A percentile compares a stretch with the other conserved stretches of the same genome.
These are phyloP conservation scores for Aspergillus nomiae DNA, from an alignment of 2,329 filamentous ascomycete species.

Conservation along the genomic window DNA sequence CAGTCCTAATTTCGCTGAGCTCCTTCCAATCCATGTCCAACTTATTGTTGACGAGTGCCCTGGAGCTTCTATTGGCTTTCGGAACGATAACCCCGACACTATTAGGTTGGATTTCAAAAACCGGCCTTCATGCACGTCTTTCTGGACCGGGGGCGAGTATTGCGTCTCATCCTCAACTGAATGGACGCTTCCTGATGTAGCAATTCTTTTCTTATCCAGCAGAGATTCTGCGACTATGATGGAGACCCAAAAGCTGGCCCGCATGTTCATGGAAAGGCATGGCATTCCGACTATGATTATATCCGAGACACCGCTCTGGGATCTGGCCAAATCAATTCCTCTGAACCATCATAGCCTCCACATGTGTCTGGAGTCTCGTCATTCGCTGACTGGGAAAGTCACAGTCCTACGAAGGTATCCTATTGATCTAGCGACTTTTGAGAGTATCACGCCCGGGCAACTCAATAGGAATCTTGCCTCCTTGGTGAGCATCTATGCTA, in stretches of 20 bases:
- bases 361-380: conserved; percentile 45
- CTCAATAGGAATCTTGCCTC: conserved; percentile 51
- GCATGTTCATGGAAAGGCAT: conserved; percentile 46
- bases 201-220: conserved; percentile 47
- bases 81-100: conserved; percentile 29
- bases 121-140: conserved; percentile 39
- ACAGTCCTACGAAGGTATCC: conserved; percentile 42
- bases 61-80: conserved; percentile 31
- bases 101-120: conserved; percentile 44
- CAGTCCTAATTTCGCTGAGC: conserved; percentile 50
- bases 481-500: conserved; percentile 36
- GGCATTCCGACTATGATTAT: conserved; percentile 48
- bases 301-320: conserved; percentile 47
- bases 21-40: conserved; percentile 50
- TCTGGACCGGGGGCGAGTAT: conserved; percentile 41
- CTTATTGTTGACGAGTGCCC: conserved; percentile 52
- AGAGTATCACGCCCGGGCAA: conserved; percentile 49
- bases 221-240: conserved; percentile 31
- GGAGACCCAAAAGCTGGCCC: conserved; percentile 37
- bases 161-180: conserved; percentile 40
- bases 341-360: conserved; percentile 46
- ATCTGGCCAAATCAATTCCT: conserved; percentile 35
- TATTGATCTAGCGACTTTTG: conserved; percentile 50
- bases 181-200: conserved; percentile 49
- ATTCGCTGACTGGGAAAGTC: conserved; percentile 35